Percentiles rank a stretch among this genome's conserved stretches.
These are phyloP conservation scores for Trichophyton rubrum DNA, from an alignment of 2,329 filamentous ascomycete species.

Conservation along the genomic window DNA sequence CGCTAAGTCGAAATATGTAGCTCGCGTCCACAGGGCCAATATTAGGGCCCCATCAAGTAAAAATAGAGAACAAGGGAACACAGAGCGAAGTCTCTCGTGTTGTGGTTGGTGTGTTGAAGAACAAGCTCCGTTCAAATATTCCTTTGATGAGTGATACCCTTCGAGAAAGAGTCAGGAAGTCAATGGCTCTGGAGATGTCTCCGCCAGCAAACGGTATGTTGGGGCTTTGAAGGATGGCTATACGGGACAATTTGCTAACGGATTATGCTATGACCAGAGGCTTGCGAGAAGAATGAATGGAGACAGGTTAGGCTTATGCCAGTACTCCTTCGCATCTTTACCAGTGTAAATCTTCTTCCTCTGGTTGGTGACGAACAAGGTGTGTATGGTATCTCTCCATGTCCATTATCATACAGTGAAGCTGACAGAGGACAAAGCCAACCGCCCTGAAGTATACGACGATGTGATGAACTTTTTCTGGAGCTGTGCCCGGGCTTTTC, in stretches of 20 bases:
- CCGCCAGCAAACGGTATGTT: not conserved
- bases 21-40: not conserved
- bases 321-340: not conserved
- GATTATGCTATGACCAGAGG: not conserved
- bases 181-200: not conserved
- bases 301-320: not conserved
- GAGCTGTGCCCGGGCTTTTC: not conserved
- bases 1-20: not conserved
- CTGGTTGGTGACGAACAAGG: not conserved
- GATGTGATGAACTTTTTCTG: not conserved
- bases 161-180: not conserved
- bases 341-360: not conserved
- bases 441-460: not conserved
- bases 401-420: not conserved
- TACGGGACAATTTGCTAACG: not conserved
- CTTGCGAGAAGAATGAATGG: not conserved
- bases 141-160: conserved; percentile 1
- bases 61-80: conserved; percentile 1
- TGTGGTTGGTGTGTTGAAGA: not conserved
- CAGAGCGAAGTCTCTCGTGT: not conserved
- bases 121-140: conserved; percentile 1
- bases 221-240: not conserved
- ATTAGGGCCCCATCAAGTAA: not conserved
- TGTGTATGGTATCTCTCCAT: not conserved
- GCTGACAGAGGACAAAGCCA: not conserved